Percentiles rank a stretch among this genome's conserved stretches.
Conservation (phyloP, 148 eudicot genomes). For the Agrostemma githago region DNA sequence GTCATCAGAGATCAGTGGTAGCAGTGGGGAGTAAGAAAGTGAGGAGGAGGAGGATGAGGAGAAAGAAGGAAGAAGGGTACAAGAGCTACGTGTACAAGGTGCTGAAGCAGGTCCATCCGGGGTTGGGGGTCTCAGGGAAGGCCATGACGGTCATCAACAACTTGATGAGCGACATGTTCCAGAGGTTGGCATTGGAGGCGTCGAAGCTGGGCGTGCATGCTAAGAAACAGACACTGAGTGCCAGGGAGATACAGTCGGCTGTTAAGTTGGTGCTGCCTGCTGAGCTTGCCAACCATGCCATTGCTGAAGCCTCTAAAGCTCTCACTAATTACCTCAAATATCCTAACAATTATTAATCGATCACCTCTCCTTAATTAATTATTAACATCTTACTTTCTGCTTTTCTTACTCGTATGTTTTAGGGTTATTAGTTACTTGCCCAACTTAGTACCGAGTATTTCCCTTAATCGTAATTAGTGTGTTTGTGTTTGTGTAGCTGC, state of each 20-base stretch:
- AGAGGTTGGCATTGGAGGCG: conserved; percentile 60
- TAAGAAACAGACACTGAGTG: conserved; percentile 41
- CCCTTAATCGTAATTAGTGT: too few relatives aligned
- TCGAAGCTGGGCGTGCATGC: conserved; percentile 28
- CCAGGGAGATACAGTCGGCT: conserved; percentile 74
- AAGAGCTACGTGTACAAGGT: conserved; percentile 54
- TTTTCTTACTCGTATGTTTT: too few relatives aligned
- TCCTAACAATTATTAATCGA: background rate
- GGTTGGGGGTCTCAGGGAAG: conserved; percentile 50
- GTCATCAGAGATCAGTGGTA: background rate
- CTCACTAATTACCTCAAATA: conserved; percentile 38
- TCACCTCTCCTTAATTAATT: too few relatives aligned
- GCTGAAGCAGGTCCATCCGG: conserved; percentile 84
- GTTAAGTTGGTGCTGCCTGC: conserved; percentile 77
- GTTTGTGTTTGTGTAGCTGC: too few relatives aligned
- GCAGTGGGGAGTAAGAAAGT: background rate
- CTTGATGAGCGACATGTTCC: conserved; percentile 72
- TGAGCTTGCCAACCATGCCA: conserved; percentile 71
- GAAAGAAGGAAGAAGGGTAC: conserved; percentile 39
- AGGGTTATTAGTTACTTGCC: too few relatives aligned
- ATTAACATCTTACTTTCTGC: too few relatives aligned
- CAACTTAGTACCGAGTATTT: too few relatives aligned
- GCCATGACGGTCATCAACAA: conserved; percentile 75
- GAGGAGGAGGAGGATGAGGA: conserved; percentile 18
- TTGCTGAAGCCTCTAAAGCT: conserved; percentile 76